Conservation (phyloP, 352 stramenopile genomes). For the Phytophthora fragariae region DNA sequence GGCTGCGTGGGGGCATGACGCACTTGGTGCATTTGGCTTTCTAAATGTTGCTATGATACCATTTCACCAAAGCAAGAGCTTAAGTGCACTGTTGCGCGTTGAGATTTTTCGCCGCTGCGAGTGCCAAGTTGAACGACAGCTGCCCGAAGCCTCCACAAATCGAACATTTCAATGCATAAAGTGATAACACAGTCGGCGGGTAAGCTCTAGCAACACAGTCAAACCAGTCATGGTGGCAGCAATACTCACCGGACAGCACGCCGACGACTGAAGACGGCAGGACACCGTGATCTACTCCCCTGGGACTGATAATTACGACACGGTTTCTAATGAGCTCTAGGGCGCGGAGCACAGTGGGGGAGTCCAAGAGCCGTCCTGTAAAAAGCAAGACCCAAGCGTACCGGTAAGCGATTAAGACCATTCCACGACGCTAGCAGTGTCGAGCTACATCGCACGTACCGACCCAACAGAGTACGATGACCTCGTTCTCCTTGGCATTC, state of each 20-base stretch:
- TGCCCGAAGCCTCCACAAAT: conserved; percentile 21
- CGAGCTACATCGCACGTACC: conserved; percentile 22
- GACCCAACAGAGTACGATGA: conserved; percentile 55
- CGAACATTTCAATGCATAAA: not conserved
- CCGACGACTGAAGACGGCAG: conserved; percentile 43
- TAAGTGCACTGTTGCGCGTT: conserved; percentile 2
- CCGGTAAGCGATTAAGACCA: not conserved
- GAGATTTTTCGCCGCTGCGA: conserved; percentile 28
- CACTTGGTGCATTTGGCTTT: not conserved
- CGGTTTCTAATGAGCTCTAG: conserved; percentile 40
- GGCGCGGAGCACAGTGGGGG: conserved; percentile 40
- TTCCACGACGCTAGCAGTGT: not conserved
- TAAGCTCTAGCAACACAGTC: not conserved
- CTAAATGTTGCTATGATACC: not conserved
- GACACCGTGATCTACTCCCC: conserved; percentile 40
- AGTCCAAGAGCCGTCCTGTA: conserved; percentile 42
- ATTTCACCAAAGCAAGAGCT: not conserved
- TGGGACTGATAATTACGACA: conserved; percentile 46
- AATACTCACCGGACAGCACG: conserved; percentile 43
- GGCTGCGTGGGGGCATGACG: not conserved
- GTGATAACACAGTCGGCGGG: not conserved
- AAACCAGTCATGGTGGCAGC: not conserved
- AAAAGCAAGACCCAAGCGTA: not conserved
- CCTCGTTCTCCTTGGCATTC: conserved; percentile 27
- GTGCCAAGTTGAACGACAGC: conserved; percentile 24